A percentile compares a stretch with the other conserved stretches of the same genome.
Evolutionary conservation across 495 filamentous ascomycete species (phyloP).

Genomic region (Annulohypoxylon nitens): DNA sequence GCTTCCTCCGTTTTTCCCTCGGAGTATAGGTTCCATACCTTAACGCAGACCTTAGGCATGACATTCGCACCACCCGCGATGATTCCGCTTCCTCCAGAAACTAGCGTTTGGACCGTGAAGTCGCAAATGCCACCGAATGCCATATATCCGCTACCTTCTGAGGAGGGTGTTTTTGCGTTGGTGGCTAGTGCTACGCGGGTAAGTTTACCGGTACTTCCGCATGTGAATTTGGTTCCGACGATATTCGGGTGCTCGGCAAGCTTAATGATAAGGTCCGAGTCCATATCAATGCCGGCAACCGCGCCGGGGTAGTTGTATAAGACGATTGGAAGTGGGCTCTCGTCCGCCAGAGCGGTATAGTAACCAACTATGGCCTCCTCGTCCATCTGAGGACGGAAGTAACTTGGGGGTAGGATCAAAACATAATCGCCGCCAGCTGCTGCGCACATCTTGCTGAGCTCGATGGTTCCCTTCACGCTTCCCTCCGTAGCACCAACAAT

Average conservation of each 20-base stretch:
- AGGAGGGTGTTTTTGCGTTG: slow-evolving; percentile 76
- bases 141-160: slow-evolving; percentile 78
- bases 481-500: slow-evolving; percentile 85
- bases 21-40: slow-evolving; percentile 83
- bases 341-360: slow-evolving; percentile 81
- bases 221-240: slow-evolving; percentile 91
- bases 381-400: slow-evolving; percentile 84
- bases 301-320: slow-evolving; percentile 94
- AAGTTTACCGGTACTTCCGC: slow-evolving; percentile 89
- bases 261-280: slow-evolving; percentile 86
- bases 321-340: slow-evolving; percentile 80
- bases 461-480: slow-evolving; percentile 80
- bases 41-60: slow-evolving; percentile 82
- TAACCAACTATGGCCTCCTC: slow-evolving; percentile 82
- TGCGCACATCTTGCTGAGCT: slow-evolving; percentile 76
- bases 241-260: slow-evolving; percentile 87
- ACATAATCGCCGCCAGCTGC: slow-evolving; percentile 82
- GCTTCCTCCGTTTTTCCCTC: slow-evolving; percentile 81
- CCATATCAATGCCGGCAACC: slow-evolving; percentile 92
- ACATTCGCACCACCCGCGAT: slow-evolving; percentile 92
- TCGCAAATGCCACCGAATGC: slow-evolving; percentile 91
- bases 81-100: slow-evolving; percentile 83
- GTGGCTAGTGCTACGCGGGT: slow-evolving; percentile 84
- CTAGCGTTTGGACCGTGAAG: slow-evolving; percentile 85
- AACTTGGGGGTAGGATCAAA: slow-evolving; percentile 83